phyloP scores from a whole-genome alignment of 768 basidiomycete genomes.

The Trametes villosa region DNA sequence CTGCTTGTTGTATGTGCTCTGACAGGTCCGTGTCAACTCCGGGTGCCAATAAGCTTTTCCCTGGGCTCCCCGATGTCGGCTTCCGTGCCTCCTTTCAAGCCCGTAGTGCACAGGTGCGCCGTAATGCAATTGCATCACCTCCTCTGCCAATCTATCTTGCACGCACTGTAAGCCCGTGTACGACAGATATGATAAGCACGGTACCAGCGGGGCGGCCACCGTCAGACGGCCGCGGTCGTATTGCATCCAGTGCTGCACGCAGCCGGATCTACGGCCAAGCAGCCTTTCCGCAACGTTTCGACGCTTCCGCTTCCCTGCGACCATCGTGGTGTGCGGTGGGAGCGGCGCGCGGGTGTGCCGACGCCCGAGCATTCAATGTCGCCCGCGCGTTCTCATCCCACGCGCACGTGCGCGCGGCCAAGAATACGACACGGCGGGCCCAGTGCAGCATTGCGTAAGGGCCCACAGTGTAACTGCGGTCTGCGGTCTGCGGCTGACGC shows the following conservation, averaged over 20 bases:
- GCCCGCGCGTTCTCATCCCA: not conserved
- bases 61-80: not conserved
- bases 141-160: not conserved
- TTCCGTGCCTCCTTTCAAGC: not conserved
- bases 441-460: too few relatives aligned
- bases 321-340: constrained; percentile 5
- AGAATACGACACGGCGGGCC: not conserved
- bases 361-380: too few relatives aligned
- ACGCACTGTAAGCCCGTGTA: not conserved
- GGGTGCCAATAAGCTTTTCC: too few relatives aligned
- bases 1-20: too few relatives aligned
- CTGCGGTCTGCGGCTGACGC: not conserved
- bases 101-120: too few relatives aligned
- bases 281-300: not conserved
- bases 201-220: too few relatives aligned
- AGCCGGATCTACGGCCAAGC: not conserved
- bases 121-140: too few relatives aligned
- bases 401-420: not conserved
- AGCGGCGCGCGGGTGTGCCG: too few relatives aligned
- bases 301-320: constrained; percentile 11
- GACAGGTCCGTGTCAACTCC: too few relatives aligned
- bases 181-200: too few relatives aligned
- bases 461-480: not conserved
- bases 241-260: not conserved
- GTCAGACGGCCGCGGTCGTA: too few relatives aligned